Conservation (phyloP, 345 rosid species). For the Durio zibethinus region DNA sequence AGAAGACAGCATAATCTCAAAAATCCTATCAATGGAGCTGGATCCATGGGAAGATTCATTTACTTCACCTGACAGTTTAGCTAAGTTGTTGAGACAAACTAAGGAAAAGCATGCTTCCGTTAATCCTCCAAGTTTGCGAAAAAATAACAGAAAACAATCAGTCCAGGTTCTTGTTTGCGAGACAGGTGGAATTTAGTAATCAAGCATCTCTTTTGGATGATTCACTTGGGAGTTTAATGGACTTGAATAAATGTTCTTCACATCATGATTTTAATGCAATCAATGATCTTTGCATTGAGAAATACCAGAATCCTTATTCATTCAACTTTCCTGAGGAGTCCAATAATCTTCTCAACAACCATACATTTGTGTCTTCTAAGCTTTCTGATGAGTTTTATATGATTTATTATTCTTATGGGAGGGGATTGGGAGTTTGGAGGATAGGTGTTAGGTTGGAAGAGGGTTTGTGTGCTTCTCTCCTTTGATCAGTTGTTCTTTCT, state of each 20-base stretch:
- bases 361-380: conserved; percentile 27
- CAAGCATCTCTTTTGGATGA: conserved; percentile 30
- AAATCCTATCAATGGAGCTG: conserved; percentile 65
- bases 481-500: background rate
- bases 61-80: conserved; percentile 51
- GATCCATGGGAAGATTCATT: conserved; percentile 80
- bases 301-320: conserved; percentile 30
- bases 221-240: conserved; percentile 24
- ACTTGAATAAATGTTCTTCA: conserved; percentile 20
- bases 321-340: conserved; percentile 28
- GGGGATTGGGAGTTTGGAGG: background rate
- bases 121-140: conserved; percentile 33
- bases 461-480: background rate
- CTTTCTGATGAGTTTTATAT: conserved; percentile 37
- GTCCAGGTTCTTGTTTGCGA: conserved; percentile 68
- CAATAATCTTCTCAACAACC: conserved; percentile 21
- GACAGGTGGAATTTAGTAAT: conserved; percentile 45
- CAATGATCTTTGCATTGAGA: conserved; percentile 29
- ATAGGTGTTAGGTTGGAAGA: background rate
- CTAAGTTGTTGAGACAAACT: conserved; percentile 38
- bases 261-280: conserved; percentile 26
- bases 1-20: conserved; percentile 65
- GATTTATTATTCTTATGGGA: background rate
- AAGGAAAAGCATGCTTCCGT: conserved; percentile 37
- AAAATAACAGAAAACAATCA: conserved; percentile 45